Evolutionary conservation across 352 stramenopile genomes (phyloP), one percentile per base, ranked within the genome.

Genomic region (Phytopythium montanum): DNA sequence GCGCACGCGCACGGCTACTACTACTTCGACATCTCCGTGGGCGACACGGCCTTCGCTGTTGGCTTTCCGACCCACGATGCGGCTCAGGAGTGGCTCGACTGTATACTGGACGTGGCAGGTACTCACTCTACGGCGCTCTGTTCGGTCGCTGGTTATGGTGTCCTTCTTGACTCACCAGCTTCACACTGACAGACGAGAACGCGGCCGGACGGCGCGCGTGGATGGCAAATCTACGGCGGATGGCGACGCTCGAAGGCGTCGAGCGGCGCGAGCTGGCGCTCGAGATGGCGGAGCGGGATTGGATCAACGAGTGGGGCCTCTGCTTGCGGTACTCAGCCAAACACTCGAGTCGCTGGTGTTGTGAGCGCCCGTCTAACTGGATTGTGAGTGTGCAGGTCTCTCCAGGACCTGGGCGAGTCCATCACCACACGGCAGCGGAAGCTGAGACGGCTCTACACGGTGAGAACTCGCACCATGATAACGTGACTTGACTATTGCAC

Each of bases 251-350:
- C 10, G 66, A 66, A 0, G 56, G 86, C 21, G 67, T 63, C 13
- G 75, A 92, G 34, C 79, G 85, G 44, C 68, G 69, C 1, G 64
- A 85, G 8, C 41, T 92, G 19, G 70, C 90, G 21, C 56, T 68
- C 0, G 62, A 70, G 0, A 90, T 94, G 76, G 71, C 73, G 14
- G 69, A 89, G 13, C 69, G 85, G 18, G 85, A 94, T 61, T 94
- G 85, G 85, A 74, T 86, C 50, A 87, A 70, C 26, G 85, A 94
- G 60, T 94, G 85, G 85, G 79, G 80, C 25, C 90, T 87, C 41
- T 93, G 83, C 60, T 55, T 89, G 18, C 71, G 73, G 75, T 85
- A 55, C 54, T 70, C 44, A 2, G 14, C 14, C 5, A 5, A 16
- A 38, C 8, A 16, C n/a, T 23, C 61, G 23, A 21, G 39, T 48